phyloP scores from a whole-genome alignment of 305 asterid genomes.

The Fraxinus platypoda region DNA sequence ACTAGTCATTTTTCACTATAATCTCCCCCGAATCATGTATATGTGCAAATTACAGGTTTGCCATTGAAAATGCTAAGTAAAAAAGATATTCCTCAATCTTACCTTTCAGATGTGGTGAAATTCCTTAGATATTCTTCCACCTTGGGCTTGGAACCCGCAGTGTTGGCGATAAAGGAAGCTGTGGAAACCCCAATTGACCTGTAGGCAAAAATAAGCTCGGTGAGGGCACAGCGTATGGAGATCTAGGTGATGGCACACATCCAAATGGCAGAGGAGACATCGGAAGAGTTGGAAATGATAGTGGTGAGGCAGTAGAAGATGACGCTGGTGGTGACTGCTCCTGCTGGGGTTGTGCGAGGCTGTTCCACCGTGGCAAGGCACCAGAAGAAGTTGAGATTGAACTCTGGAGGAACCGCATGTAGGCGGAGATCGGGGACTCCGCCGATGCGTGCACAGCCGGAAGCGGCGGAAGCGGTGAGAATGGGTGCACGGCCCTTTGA shows the following conservation, averaged over 20 bases:
- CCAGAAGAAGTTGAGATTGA: conserved; percentile 29
- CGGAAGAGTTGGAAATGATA: conserved; percentile 47
- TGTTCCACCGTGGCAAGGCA: conserved; percentile 34
- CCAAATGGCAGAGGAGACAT: conserved; percentile 80
- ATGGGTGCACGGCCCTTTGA: conserved; percentile 37
- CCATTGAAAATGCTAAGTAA: conserved; percentile 16
- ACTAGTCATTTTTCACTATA: conserved; percentile 29
- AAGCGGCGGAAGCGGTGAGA: conserved; percentile 63
- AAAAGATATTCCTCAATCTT: conserved; percentile 10
- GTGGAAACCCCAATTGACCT: conserved; percentile 69
- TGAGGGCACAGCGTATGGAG: conserved; percentile 55
- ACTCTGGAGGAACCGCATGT: conserved; percentile 67
- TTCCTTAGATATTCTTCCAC: conserved; percentile 52
- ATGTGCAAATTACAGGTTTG: conserved; percentile 42
- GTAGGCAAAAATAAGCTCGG: conserved; percentile 63
- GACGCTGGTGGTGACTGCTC: conserved; percentile 30
- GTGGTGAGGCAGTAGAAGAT: conserved; percentile 27
- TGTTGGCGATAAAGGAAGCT: conserved; percentile 73
- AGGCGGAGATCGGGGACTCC: conserved; percentile 88
- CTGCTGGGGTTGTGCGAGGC: neutral
- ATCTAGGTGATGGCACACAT: conserved; percentile 71
- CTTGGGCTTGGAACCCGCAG: conserved; percentile 68
- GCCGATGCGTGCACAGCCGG: conserved; percentile 79
- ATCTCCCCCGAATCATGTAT: conserved; percentile 44
- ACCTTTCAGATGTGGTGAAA: conserved; percentile 26